Conservation (phyloP, 352 stramenopile genomes). For the Chrysophaeum taylorii region DNA sequence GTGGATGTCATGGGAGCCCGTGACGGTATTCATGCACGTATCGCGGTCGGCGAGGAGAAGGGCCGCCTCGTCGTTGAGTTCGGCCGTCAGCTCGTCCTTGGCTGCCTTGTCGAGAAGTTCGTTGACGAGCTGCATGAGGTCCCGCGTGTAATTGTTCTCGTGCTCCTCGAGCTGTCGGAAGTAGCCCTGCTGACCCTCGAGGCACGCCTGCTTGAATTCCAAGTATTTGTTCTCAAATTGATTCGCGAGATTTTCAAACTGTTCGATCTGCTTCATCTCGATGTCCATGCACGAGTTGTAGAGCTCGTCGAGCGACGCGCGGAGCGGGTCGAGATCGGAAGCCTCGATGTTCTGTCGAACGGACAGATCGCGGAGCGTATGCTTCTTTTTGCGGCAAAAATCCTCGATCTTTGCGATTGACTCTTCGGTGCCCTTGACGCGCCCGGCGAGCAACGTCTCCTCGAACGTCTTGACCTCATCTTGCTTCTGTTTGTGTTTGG, state of each 20-base stretch:
- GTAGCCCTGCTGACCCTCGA: constrained; percentile 73
- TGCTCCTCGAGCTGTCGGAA: constrained; percentile 65
- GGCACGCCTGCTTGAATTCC: constrained; percentile 66
- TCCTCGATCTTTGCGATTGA: constrained; percentile 64
- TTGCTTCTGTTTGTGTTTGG: constrained; percentile 54
- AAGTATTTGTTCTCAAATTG: constrained; percentile 60
- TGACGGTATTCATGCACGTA: constrained; percentile 56
- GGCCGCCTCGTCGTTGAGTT: constrained; percentile 32
- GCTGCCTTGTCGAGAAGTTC: constrained; percentile 35
- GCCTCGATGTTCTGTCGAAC: constrained; percentile 3
- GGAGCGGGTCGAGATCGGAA: constrained; percentile 5
- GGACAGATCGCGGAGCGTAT: constrained; percentile 50
- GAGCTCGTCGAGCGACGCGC: constrained; percentile 35
- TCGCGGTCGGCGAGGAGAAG: constrained; percentile 38
- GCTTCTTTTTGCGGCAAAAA: constrained; percentile 62
- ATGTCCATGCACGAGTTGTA: constrained; percentile 39
- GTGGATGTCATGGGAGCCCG: constrained; percentile 76
- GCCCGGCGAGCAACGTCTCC: constrained; percentile 23
- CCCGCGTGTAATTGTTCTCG: constrained; percentile 20
- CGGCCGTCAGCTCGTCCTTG: constrained; percentile 35
- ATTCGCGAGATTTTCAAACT: constrained; percentile 58
- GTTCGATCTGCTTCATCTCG: constrained; percentile 49
- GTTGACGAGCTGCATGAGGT: constrained; percentile 25
- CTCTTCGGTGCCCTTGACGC: constrained; percentile 29
- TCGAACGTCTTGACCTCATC: constrained; percentile 53